Evolutionary conservation across 768 basidiomycete species (phyloP), one percentile per base, ranked within the genome.

Genomic region (Collybia nuda): DNA sequence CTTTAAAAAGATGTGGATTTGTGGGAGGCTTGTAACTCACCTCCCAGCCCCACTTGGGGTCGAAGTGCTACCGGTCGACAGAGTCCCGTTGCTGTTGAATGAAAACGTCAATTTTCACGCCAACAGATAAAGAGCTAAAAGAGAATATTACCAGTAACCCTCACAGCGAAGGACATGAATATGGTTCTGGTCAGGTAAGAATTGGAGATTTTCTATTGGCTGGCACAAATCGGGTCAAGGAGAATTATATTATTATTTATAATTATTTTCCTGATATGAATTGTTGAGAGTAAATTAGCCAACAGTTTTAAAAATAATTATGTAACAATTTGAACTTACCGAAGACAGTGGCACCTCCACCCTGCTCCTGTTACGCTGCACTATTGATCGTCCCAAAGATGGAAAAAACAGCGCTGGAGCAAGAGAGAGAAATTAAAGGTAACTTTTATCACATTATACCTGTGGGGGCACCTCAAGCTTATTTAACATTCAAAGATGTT

Each of bases 121-220:
- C 12, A 23, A 22, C 2, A 1, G 22, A 6, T 26, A 19, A n/a
- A 7, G 18, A 26, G 28, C 23, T n/a, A 24, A 58, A 67, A 47
- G 14, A 14, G 12, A 32, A 32, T 11, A 32, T 32, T 50, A 76
- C 75, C 68, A 62, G 69, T 66, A 52, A 67, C 62, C 57, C 60
- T 68, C 45, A 74, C 54, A 48, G 67, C 62, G 55, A 82, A 72
- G 59, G 81, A 78, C 82, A 84, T 82, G 64, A 58, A 63, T 56
- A 63, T 65, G 23, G 55, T 51, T 48, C 52, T 54, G 44, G 46
- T 56, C 45, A 56, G 51, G 56, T 53, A 53, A 55, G 55, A 48
- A 61, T 61, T 58, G 52, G 48, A 56, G 49, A 40, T 39, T 47
- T 52, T 48, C 44, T 50, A 60, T 61, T 63, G 60, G 62, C 56